A percentile compares a stretch with the other conserved stretches of the same genome.
phyloP scores from a whole-genome alignment of 176 grass and related monocot genomes.

The Oryza glaberrima region DNA sequence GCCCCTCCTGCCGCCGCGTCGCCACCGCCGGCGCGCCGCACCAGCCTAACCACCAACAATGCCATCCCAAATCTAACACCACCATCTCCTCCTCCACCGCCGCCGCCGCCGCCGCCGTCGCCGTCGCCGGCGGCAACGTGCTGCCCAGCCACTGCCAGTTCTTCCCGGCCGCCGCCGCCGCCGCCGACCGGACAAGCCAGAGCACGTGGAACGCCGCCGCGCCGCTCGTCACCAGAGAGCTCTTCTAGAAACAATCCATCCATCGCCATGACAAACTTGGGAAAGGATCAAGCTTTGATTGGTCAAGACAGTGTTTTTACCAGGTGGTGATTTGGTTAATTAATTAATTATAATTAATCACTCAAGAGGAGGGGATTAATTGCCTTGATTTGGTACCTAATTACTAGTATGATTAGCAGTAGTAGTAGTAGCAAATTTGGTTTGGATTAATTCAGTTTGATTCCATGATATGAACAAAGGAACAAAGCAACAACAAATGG shows the following conservation, averaged over 20 bases:
- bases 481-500: slow-evolving; percentile 42
- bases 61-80: slow-evolving; percentile 30
- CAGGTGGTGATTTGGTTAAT: slow-evolving; percentile 41
- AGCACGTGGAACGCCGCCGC: slow-evolving; percentile 53
- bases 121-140: slow-evolving; percentile 1
- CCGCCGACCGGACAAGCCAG: slow-evolving; percentile 39
- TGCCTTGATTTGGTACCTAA: slow-evolving; percentile 24
- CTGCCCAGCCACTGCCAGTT: slow-evolving; percentile 64
- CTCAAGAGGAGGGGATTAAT: slow-evolving; percentile 3
- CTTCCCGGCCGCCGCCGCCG: slow-evolving; percentile 36
- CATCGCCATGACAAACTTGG: not conserved
- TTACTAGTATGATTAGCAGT: slow-evolving; percentile 10
- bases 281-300: not conserved
- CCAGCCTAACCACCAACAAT: slow-evolving; percentile 16
- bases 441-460: slow-evolving; percentile 40
- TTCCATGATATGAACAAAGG: slow-evolving; percentile 38
- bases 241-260: slow-evolving; percentile 35
- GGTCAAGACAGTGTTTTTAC: slow-evolving; percentile 15
- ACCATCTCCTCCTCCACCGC: not conserved
- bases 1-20: slow-evolving; percentile 89
- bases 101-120: not conserved
- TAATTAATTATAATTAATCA: slow-evolving; percentile 39
- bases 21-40: slow-evolving; percentile 19
- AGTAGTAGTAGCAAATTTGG: not conserved
- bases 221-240: slow-evolving; percentile 54